phyloP scores from a whole-genome alignment of 768 basidiomycete genomes.

The Suillus sp. region DNA sequence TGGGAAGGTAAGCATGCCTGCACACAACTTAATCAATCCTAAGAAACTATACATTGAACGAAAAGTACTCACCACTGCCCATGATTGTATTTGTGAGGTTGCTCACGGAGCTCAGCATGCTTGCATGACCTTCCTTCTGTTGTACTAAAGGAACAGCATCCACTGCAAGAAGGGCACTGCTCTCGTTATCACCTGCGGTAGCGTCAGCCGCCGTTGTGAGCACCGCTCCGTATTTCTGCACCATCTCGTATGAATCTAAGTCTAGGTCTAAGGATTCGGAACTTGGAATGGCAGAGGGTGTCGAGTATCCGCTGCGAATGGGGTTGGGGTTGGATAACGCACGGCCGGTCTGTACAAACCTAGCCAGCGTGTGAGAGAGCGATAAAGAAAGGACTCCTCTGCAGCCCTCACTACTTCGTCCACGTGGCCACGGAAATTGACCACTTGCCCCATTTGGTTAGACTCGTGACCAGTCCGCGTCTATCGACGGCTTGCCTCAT shows the following conservation, averaged over 20 bases:
- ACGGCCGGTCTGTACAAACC: background rate
- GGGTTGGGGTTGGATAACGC: background rate
- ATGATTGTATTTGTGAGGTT: slow-evolving; percentile 91
- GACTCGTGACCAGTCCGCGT: too few species aligned
- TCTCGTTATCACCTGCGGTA: slow-evolving; percentile 44
- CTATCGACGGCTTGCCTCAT: too few species aligned
- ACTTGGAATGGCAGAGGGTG: background rate
- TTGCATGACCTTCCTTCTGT: slow-evolving; percentile 65
- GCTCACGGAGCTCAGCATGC: slow-evolving; percentile 66
- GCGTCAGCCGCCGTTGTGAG: slow-evolving; percentile 33
- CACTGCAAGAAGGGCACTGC: slow-evolving; percentile 58
- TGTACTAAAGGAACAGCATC: slow-evolving; percentile 27
- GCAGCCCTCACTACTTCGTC: background rate
- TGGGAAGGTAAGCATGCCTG: slow-evolving; percentile 89
- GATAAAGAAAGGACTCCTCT: background rate
- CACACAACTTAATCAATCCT: slow-evolving; percentile 8
- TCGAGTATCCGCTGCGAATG: background rate
- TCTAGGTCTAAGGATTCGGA: slow-evolving; percentile 8
- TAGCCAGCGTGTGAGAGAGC: slow-evolving; percentile 11
- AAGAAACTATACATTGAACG: background rate
- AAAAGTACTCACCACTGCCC: slow-evolving; percentile 68
- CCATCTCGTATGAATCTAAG: slow-evolving; percentile 56
- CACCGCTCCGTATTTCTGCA: slow-evolving; percentile 67
- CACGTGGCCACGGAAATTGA: background rate
- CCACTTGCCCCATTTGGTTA: background rate